These are phyloP conservation scores for Myochromella boudieri DNA, from an alignment of 768 basidiomycete species.

Conservation along the genomic window DNA sequence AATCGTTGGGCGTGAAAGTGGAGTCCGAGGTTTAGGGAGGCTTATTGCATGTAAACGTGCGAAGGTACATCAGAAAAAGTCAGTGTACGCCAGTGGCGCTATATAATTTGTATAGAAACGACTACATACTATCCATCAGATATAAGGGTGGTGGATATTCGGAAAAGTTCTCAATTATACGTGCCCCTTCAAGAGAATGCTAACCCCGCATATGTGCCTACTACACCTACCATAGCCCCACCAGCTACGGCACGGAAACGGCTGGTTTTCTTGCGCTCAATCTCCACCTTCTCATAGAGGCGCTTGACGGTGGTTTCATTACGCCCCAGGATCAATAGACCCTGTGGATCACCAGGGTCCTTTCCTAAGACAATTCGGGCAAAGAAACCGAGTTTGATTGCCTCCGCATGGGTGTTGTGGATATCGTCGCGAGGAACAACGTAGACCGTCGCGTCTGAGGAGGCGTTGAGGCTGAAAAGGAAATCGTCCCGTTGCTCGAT, in stretches of 20 bases:
- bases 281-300: constrained; percentile 33
- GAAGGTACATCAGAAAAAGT: too few species aligned
- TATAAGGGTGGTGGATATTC: too few species aligned
- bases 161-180: too few species aligned
- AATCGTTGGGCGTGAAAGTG: too few species aligned
- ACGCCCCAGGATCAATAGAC: constrained; percentile 54
- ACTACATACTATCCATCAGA: too few species aligned
- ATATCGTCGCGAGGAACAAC: constrained; percentile 47
- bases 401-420: constrained; percentile 35
- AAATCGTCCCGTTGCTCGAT: constrained; percentile 51
- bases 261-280: constrained; percentile 24
- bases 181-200: constrained; percentile 40
- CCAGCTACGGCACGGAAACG: constrained; percentile 47
- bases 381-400: constrained; percentile 42
- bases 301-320: constrained; percentile 45
- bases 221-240: constrained; percentile 60
- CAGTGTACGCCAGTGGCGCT: too few species aligned
- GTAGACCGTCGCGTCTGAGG: constrained; percentile 49
- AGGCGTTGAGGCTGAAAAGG: constrained; percentile 40
- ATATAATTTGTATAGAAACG: too few species aligned
- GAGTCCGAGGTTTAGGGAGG: too few species aligned
- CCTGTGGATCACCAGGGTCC: constrained; percentile 33
- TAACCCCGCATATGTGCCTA: constrained; percentile 58
- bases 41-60: too few species aligned
- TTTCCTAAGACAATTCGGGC: constrained; percentile 40